Evolutionary conservation across 1,284 basidiomycete genomes (phyloP).

Genomic region (Apiotrichum akiyoshidainum): DNA sequence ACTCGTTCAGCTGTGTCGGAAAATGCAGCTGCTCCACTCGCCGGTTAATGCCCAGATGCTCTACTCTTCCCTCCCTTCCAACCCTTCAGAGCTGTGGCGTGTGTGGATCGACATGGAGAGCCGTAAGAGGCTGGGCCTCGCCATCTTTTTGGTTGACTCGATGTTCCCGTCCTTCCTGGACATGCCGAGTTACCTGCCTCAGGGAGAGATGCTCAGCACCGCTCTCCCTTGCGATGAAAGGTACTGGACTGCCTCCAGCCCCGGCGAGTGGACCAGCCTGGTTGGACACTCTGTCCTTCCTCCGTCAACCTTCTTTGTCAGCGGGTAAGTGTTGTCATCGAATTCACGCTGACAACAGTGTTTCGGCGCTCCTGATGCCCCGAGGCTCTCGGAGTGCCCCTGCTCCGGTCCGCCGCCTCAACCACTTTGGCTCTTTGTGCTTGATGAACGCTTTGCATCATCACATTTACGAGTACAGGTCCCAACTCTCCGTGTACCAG

Average conservation of each 20-base stretch:
- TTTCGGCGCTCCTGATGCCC: slow-evolving; percentile 1
- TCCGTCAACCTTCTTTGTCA: slow-evolving; percentile 23
- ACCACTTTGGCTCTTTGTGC: slow-evolving; percentile 20
- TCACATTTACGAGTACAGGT: slow-evolving; percentile 26
- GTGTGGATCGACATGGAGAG: slow-evolving; percentile 25
- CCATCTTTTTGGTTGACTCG: slow-evolving; percentile 24
- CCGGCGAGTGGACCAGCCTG: slow-evolving; percentile 23
- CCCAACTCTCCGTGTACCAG: slow-evolving; percentile 22
- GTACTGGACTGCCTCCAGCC: slow-evolving; percentile 22
- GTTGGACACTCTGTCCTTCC: slow-evolving; percentile 17
- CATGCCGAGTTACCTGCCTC: slow-evolving; percentile 24
- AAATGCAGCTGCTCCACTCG: slow-evolving; percentile 23
- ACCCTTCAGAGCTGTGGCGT: slow-evolving; percentile 19
- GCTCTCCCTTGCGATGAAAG: slow-evolving; percentile 27
- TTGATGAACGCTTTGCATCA: slow-evolving; percentile 26
- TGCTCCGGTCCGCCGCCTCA: slow-evolving; percentile 11
- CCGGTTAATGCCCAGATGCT: slow-evolving; percentile 5
- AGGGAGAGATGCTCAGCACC: slow-evolving; percentile 27
- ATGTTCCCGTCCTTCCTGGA: slow-evolving; percentile 17
- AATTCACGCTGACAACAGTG: neutral
- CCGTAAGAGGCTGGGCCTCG: slow-evolving; percentile 26
- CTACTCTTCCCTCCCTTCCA: slow-evolving; percentile 4
- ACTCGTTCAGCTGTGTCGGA: slow-evolving; percentile 27
- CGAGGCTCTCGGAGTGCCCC: slow-evolving; percentile 8
- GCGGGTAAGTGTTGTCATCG: slow-evolving; percentile 13